These are phyloP conservation scores for Teunomyces barrocoloradensis DNA, from an alignment of 805 yeast genomes.

Conservation along the genomic window DNA sequence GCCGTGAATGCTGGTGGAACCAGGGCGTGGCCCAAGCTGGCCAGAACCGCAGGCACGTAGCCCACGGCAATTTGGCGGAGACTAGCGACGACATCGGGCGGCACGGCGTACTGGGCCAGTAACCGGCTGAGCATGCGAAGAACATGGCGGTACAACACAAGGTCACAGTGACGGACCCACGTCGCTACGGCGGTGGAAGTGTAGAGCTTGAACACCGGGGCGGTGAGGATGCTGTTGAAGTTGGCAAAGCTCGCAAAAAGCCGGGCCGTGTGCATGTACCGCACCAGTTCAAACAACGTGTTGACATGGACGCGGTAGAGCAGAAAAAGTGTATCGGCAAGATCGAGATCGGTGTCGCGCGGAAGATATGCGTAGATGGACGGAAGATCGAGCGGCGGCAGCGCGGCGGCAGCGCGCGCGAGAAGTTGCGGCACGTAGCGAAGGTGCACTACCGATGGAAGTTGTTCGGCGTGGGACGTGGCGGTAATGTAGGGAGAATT, in stretches of 20 bases:
- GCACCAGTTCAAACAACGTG: constrained; percentile 59
- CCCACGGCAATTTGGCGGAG: constrained; percentile 52
- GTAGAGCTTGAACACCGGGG: constrained; percentile 60
- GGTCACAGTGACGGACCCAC: constrained; percentile 73
- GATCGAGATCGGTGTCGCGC: constrained; percentile 48
- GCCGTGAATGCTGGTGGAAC: constrained; percentile 50
- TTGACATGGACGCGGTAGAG: constrained; percentile 65
- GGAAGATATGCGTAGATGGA: constrained; percentile 45
- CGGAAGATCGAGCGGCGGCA: constrained; percentile 21
- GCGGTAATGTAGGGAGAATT: constrained; percentile 16
- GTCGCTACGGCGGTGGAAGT: constrained; percentile 44
- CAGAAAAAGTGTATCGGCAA: constrained; percentile 59
- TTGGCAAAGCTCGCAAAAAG: constrained; percentile 52
- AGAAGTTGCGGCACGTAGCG: constrained; percentile 32
- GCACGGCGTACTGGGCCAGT: constrained; percentile 52
- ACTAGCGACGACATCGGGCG: constrained; percentile 51
- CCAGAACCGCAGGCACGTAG: constrained; percentile 46
- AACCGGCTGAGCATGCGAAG: constrained; percentile 62
- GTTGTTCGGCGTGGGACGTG: constrained; percentile 5
- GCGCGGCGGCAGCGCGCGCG: constrained; percentile 5
- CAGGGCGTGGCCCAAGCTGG: constrained; percentile 29
- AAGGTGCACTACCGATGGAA: constrained; percentile 17
- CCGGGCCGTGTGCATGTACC: constrained; percentile 65
- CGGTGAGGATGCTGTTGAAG: constrained; percentile 55
- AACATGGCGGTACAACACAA: constrained; percentile 52